Conservation (phyloP, 2,329 filamentous ascomycete species). For the Pseudocercospora vitis region DNA sequence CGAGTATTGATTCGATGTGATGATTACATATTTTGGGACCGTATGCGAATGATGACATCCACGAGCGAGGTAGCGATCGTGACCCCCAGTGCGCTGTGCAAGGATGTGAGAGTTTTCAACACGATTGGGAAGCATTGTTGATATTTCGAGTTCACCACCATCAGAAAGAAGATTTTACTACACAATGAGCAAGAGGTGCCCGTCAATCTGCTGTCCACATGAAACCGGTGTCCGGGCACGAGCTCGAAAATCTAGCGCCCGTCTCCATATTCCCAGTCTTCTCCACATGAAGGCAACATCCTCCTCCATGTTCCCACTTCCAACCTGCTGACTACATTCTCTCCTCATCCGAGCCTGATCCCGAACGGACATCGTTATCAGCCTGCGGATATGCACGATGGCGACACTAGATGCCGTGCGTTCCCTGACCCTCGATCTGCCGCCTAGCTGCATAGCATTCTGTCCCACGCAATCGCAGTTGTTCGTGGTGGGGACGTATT, state of each 20-base stretch:
- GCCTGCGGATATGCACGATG: slow-evolving; percentile 22
- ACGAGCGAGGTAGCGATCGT: background rate
- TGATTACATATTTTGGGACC: background rate
- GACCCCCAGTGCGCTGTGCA: no score
- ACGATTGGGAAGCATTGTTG: no score
- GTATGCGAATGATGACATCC: background rate
- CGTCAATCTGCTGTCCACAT: no score
- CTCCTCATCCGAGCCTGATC: background rate
- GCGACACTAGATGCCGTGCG: slow-evolving; percentile 44
- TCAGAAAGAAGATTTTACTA: no score
- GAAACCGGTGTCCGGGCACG: no score
- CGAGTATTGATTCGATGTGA: background rate
- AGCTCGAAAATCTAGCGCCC: background rate
- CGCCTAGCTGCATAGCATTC: slow-evolving; percentile 77
- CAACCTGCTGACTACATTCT: background rate
- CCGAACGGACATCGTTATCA: background rate
- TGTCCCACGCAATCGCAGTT: slow-evolving; percentile 62
- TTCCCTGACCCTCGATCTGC: slow-evolving; percentile 61
- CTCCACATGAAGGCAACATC: background rate
- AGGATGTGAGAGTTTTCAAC: no score
- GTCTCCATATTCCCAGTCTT: background rate
- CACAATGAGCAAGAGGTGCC: no score
- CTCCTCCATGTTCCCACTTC: background rate
- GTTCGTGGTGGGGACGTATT: slow-evolving; percentile 83
- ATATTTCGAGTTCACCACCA: no score